These are phyloP conservation scores for Phytophthora colocasiae DNA, from an alignment of 352 stramenopile species.

Conservation along the genomic window DNA sequence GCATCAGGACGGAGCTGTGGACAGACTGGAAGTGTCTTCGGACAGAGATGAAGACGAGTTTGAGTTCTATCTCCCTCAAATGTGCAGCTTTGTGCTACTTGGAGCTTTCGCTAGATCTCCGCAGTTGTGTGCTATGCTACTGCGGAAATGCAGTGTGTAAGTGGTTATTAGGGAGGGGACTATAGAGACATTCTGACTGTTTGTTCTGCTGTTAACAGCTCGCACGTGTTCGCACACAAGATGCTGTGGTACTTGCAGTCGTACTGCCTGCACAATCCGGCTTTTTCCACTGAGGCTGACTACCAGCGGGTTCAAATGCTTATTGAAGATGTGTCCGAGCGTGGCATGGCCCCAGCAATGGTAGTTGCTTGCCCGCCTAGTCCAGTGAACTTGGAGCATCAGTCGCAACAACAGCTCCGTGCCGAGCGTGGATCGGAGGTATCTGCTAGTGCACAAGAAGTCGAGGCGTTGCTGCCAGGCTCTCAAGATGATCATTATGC, in stretches of 20 bases:
- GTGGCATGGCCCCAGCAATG: slow-evolving; percentile 55
- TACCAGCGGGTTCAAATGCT: slow-evolving; percentile 74
- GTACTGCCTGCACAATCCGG: slow-evolving; percentile 72
- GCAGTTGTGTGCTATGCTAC: slow-evolving; percentile 68
- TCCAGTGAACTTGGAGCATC: slow-evolving; percentile 28
- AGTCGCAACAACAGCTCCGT: slow-evolving; percentile 26
- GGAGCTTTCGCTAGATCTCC: slow-evolving; percentile 70
- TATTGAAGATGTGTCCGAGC: slow-evolving; percentile 79
- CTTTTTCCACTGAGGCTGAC: slow-evolving; percentile 63
- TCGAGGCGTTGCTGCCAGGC: slow-evolving; percentile 53
- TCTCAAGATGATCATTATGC: slow-evolving; percentile 73
- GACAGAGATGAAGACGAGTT: slow-evolving; percentile 71
- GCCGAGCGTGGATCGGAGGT: slow-evolving; percentile 26
- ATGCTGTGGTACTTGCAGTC: slow-evolving; percentile 88
- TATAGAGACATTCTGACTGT: neutral
- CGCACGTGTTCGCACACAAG: slow-evolving; percentile 86
- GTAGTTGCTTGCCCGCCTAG: slow-evolving; percentile 45
- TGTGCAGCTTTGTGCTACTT: slow-evolving; percentile 86
- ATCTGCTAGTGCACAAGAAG: slow-evolving; percentile 50
- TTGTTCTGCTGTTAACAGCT: slow-evolving; percentile 37
- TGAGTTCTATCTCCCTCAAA: slow-evolving; percentile 86
- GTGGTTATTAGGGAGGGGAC: slow-evolving; percentile 5
- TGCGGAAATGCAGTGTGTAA: slow-evolving; percentile 84
- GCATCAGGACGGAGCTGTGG: slow-evolving; percentile 73
- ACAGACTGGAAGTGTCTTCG: slow-evolving; percentile 57